Conservation (phyloP, 2,329 filamentous ascomycete genomes). For the Fusarium annulatum region DNA sequence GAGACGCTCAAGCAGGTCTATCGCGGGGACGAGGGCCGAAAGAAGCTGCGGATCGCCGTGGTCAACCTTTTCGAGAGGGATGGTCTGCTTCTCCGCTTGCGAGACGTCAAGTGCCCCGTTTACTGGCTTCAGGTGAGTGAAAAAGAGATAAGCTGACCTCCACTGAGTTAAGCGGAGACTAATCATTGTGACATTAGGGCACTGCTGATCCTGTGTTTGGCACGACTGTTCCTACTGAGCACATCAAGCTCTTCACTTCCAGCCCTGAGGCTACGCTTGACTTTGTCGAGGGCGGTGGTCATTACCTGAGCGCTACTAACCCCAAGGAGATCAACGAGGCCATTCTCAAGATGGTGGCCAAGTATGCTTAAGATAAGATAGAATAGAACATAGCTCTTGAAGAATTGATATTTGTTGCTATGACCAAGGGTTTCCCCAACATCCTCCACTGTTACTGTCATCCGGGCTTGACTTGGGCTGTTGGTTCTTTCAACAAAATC, state of each 20-base stretch:
- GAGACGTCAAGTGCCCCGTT: slow-evolving; percentile 62
- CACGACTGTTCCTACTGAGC: slow-evolving; percentile 54
- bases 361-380: slow-evolving; percentile 49
- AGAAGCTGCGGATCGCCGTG: slow-evolving; percentile 59
- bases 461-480: neutral
- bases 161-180: neutral
- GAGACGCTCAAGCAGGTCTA: slow-evolving; percentile 59
- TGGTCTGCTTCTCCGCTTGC: slow-evolving; percentile 57
- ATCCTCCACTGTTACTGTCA: neutral
- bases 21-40: slow-evolving; percentile 61
- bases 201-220: slow-evolving; percentile 59
- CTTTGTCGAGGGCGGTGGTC: slow-evolving; percentile 57
- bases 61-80: slow-evolving; percentile 60
- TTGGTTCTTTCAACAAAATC: neutral
- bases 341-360: slow-evolving; percentile 56
- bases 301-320: slow-evolving; percentile 62
- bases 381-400: neutral
- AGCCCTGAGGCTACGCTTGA: slow-evolving; percentile 57
- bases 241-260: slow-evolving; percentile 62
- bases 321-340: slow-evolving; percentile 58
- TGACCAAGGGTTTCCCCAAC: neutral
- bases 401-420: neutral
- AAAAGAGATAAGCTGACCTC: neutral
- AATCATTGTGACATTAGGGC: slow-evolving; percentile 50
- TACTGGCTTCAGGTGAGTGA: slow-evolving; percentile 62